Conservation (phyloP, 2,329 filamentous ascomycete species). For the Sporothrix mexicana region DNA sequence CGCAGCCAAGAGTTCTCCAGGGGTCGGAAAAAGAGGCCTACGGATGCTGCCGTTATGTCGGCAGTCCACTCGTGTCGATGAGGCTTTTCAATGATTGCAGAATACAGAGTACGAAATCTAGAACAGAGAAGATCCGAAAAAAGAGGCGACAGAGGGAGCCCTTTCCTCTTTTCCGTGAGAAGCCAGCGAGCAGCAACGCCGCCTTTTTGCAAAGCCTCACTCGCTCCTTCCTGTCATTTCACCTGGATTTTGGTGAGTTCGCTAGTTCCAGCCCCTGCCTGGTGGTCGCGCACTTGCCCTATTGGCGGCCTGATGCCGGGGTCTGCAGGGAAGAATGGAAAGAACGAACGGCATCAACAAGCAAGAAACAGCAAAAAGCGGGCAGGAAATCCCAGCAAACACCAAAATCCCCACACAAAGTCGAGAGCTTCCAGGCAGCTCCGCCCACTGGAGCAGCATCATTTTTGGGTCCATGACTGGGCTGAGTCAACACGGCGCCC, state of each 20-base stretch:
- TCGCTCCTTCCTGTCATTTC: conserved; percentile 12
- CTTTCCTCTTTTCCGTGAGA: background rate
- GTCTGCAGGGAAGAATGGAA: background rate
- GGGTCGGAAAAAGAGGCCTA: conserved; percentile 18
- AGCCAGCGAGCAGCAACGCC: background rate
- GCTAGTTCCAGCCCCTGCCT: conserved; percentile 25
- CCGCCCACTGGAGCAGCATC: background rate
- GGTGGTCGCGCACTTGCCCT: background rate
- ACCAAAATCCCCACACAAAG: too few species aligned
- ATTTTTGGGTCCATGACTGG: background rate
- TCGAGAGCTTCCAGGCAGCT: conserved; percentile 4
- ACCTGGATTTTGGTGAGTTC: conserved; percentile 12
- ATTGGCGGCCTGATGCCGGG: conserved; percentile 14
- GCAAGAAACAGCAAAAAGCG: background rate
- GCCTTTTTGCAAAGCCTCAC: conserved; percentile 22
- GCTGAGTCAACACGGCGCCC: conserved; percentile 24
- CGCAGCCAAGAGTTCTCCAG: conserved; percentile 14
- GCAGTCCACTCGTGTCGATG: background rate
- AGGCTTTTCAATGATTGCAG: background rate
- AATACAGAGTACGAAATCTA: background rate
- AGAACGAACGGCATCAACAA: conserved; percentile 1
- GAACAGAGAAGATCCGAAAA: background rate
- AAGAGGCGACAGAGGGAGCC: background rate
- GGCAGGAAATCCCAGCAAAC: too few species aligned
- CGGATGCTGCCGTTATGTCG: conserved; percentile 21